Percentiles rank a stretch among this genome's conserved stretches.
These are phyloP conservation scores for Talaromyces marneffei DNA, from an alignment of 2,329 filamentous ascomycete genomes.

Conservation along the genomic window DNA sequence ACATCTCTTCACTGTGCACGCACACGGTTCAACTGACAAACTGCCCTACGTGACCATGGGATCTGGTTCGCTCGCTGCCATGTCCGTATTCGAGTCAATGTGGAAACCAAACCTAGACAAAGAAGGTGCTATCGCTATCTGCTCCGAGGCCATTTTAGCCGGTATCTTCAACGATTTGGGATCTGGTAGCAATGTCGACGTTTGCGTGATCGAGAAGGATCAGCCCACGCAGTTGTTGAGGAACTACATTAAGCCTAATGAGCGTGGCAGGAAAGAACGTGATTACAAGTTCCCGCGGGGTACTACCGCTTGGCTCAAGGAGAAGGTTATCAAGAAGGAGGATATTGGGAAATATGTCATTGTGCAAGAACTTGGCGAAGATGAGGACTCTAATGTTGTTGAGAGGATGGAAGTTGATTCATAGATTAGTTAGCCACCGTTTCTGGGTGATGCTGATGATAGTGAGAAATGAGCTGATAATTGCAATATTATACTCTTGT, in stretches of 20 bases:
- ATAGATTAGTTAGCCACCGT: background rate
- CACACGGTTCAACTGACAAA: conserved; percentile 97
- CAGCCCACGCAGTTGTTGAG: conserved; percentile 84
- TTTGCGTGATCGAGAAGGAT: conserved; percentile 89
- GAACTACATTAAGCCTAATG: conserved; percentile 90
- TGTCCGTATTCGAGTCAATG: conserved; percentile 95
- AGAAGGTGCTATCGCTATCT: conserved; percentile 76
- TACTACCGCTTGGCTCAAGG: conserved; percentile 91
- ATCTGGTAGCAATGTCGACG: conserved; percentile 94
- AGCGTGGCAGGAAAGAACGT: conserved; percentile 82
- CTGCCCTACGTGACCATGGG: conserved; percentile 99
- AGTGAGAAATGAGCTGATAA: background rate
- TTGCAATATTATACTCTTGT: background rate
- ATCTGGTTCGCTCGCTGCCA: conserved; percentile 88
- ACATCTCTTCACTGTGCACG: conserved; percentile 96
- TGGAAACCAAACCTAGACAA: conserved; percentile 76
- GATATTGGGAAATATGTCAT: conserved; percentile 92
- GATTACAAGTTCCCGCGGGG: conserved; percentile 87
- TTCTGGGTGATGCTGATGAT: background rate
- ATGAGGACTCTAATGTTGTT: conserved; percentile 54
- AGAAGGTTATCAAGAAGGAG: conserved; percentile 91
- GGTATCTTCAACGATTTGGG: conserved; percentile 99
- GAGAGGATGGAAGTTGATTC: conserved; percentile 62
- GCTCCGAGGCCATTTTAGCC: conserved; percentile 81
- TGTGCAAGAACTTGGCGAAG: conserved; percentile 73